Base-by-base conservation (phyloP, 208 protist genomes). In the Phytomonas serpens region DNA sequence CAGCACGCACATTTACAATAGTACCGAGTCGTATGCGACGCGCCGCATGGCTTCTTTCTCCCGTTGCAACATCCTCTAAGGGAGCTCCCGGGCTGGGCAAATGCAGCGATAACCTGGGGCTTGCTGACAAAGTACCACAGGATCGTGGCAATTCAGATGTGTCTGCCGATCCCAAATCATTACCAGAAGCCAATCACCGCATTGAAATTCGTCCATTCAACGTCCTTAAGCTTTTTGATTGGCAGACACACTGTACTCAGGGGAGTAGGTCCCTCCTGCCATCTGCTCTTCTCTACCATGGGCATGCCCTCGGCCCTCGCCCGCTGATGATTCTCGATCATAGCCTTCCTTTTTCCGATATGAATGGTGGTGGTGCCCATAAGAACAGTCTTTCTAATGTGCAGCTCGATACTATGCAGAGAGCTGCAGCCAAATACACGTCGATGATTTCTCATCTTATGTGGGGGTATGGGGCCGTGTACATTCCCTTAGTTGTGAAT, bases 241-340 rank as follows among this genome's bases (percentile, higher is more conserved):
- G 89, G 87, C 89, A 94, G 74, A 74, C 69, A 63, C 69, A 72
- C 62, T 70, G 65, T 13, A 74, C 88, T 34, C 72, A 64, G n/a
- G 79, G 67, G 57, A 52, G 19, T 74, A 67, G 66, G 32, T 64
- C 75, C 19, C 40, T 74, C 67, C 76, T 90, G 42, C 85, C 85
- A 1, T 42, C 78, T 19, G 73, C 71, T 30, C 65, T 94, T 51
- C 73, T 92, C 29, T 87, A 88, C 76, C 80, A 91, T 71, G 90
- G 90, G 31, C 72, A 83, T 19, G 69, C 80, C 42, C 77, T 96
- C 11, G 90, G 90, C 31, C 90, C 90, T 5, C 86, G 90, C 0
- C 90, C 90, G 13, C 77, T 96, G 19, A 67, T 96, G 30, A 86
- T 96, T 61, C 81, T 96, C 1, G 90, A 93, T 74, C 78, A 89